These are phyloP conservation scores for Cladophialophora bantiana DNA, from an alignment of 2,329 filamentous ascomycete species.

Conservation along the genomic window DNA sequence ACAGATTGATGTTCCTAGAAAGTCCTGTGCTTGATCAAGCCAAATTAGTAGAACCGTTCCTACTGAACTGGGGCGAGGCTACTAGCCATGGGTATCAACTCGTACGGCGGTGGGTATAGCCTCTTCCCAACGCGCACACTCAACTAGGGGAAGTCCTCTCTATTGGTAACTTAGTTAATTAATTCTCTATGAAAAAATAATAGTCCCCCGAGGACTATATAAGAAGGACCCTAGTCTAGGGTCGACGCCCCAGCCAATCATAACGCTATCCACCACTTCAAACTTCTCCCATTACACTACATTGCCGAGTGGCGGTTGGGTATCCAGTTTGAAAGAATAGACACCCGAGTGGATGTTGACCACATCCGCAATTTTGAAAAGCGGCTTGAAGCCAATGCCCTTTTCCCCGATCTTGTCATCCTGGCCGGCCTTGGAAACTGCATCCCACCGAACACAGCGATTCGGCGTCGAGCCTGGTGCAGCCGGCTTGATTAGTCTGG, in stretches of 20 bases:
- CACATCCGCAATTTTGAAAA: conserved; percentile 44
- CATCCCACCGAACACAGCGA: conserved; percentile 42
- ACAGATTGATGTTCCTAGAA: conserved; percentile 17
- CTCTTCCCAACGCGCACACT: no score
- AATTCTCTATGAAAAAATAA: no score
- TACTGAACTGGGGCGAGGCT: no score
- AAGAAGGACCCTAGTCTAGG: no score
- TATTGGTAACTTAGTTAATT: no score
- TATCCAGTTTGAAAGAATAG: conserved; percentile 19
- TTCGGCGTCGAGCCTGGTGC: conserved; percentile 45
- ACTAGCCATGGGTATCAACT: no score
- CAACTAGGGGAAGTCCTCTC: no score
- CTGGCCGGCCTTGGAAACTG: conserved; percentile 45
- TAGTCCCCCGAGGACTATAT: no score
- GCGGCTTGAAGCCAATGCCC: conserved; percentile 48
- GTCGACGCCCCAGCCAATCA: no score
- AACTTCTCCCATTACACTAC: no score
- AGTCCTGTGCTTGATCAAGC: conserved; percentile 14
- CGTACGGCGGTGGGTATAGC: no score
- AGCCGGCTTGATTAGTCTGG: conserved; percentile 51
- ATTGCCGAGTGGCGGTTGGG: conserved; percentile 21
- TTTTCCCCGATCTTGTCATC: conserved; percentile 45
- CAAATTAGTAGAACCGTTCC: conserved; percentile 23
- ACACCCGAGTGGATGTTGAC: conserved; percentile 19
- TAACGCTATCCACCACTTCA: no score